Evolutionary conservation across 2,329 filamentous ascomycete genomes (phyloP), one percentile per base, ranked within the genome.

Genomic region (Podosphaera leucotricha): DNA sequence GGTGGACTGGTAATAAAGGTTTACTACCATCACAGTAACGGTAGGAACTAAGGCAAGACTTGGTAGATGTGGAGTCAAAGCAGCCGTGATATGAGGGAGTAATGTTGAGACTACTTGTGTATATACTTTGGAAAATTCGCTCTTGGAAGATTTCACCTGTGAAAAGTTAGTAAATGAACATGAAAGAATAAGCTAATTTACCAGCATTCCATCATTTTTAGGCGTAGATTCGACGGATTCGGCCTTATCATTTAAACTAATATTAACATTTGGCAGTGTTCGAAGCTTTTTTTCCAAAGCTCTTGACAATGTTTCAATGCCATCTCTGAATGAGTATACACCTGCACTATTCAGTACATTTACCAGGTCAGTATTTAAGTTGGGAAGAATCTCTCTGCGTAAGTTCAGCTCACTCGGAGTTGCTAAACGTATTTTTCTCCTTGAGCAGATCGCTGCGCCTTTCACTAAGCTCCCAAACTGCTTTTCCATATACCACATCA

Each of bases 21-120:
- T 94, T 48, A 98, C 80, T 2, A 86, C 81, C 76, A 86, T 86
- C 52, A 94, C 85, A 26, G 77, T 86, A 24, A 87, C 80, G 30
- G 77, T 72, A 44, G 72, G 68, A 15, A 72, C 70, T 38, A 68
- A 57, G 16, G 59, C 56, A 10, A 80, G 65, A 26, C 65, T 58
- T 4, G 67, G 64, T 5, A 76, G 55, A 49, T 26, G 30, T 30
- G n/a, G 44, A 39, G 24, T 49, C 44, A 16, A 52, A n/a, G 78
- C 77, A 16, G 74, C 77, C 43, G 84, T 68, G 43, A 75, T 72
- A 51, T 75, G 70, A 57, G 39, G 33, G 13, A 41, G 26, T 21
- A 46, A 18, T 3, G 39, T 46, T n/a, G 44, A 46, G 21, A 46
- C 21, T 10, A 35, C 22, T 7, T 43, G 33, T 10, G 74, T 62